These are phyloP conservation scores for Saccharomyces hybrid DNA, from an alignment of 1,139 yeast genomes.

Conservation along the genomic window DNA sequence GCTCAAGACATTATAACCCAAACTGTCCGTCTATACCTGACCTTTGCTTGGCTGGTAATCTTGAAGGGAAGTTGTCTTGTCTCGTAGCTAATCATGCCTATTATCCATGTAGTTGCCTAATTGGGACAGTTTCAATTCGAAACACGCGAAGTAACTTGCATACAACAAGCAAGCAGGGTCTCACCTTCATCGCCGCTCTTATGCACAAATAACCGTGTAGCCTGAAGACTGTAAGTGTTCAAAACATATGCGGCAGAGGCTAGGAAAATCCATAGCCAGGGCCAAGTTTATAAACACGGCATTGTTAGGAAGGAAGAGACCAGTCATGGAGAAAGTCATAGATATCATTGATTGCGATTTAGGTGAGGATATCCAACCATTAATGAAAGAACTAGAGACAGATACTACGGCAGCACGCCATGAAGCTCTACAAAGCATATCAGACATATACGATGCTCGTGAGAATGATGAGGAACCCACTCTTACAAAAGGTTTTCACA, in stretches of 20 bases:
- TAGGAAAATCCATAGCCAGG: slow-evolving; percentile 2
- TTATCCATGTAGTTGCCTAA: not conserved
- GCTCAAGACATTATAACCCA: not conserved
- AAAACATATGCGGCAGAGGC: not conserved
- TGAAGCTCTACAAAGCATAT: slow-evolving; percentile 33
- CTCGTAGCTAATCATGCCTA: not conserved
- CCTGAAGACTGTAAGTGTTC: not conserved
- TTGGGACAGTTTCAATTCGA: not conserved
- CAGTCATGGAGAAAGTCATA: slow-evolving; percentile 15
- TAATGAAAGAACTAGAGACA: slow-evolving; percentile 29
- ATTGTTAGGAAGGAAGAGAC: slow-evolving; percentile 30
- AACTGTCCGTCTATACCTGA: not conserved
- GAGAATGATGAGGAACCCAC: slow-evolving; percentile 20
- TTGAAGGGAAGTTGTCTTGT: not conserved
- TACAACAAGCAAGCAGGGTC: slow-evolving; percentile 9
- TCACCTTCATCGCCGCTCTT: not conserved
- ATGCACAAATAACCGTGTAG: not conserved
- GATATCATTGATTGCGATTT: slow-evolving; percentile 10
- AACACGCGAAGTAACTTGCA: not conserved
- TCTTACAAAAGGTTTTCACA: slow-evolving; percentile 34
- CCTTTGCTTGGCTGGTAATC: not conserved
- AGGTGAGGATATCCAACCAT: slow-evolving; percentile 12
- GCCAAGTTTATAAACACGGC: slow-evolving; percentile 13
- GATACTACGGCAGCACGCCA: slow-evolving; percentile 39
- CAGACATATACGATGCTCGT: not conserved